Evolutionary conservation across 805 yeast genomes (phyloP).

Genomic region (Grigorovia humatica): DNA sequence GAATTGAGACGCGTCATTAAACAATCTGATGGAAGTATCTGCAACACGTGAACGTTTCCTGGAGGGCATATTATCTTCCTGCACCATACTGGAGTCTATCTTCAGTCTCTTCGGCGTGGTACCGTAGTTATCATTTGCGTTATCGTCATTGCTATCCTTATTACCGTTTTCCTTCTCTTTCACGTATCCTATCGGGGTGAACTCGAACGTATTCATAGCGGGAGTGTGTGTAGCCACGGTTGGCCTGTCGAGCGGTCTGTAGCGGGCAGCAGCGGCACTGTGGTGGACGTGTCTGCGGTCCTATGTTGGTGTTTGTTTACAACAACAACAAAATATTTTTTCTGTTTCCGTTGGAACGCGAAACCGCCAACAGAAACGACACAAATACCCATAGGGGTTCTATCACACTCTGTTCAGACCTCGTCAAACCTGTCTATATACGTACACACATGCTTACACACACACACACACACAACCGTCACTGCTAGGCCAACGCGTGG

Average conservation of each 20-base stretch:
- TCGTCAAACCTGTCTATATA: no score
- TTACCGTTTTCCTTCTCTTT: slow-evolving; percentile 10
- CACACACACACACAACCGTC: no score
- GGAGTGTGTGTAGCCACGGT: not conserved
- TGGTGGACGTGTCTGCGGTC: no score
- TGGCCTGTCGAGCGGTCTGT: no score
- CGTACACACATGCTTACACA: no score
- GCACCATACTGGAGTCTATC: not conserved
- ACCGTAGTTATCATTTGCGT: not conserved
- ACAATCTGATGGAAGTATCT: slow-evolving; percentile 17
- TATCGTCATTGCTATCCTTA: not conserved
- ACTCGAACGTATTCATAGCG: slow-evolving; percentile 24
- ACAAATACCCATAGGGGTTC: no score
- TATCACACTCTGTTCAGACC: no score
- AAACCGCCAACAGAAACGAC: no score
- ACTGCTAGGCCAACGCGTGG: not conserved
- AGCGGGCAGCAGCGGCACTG: no score
- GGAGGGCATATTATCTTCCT: slow-evolving; percentile 4
- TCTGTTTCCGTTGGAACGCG: no score
- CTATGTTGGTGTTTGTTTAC: no score
- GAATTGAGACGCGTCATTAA: slow-evolving; percentile 25
- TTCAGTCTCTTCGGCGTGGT: not conserved
- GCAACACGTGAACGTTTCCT: slow-evolving; percentile 9
- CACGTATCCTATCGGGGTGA: slow-evolving; percentile 34
- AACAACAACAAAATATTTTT: no score